Percentiles rank a stretch among this genome's conserved stretches.
Evolutionary conservation across 1,284 basidiomycete species (phyloP).

Genomic region (Trametes pubescens): DNA sequence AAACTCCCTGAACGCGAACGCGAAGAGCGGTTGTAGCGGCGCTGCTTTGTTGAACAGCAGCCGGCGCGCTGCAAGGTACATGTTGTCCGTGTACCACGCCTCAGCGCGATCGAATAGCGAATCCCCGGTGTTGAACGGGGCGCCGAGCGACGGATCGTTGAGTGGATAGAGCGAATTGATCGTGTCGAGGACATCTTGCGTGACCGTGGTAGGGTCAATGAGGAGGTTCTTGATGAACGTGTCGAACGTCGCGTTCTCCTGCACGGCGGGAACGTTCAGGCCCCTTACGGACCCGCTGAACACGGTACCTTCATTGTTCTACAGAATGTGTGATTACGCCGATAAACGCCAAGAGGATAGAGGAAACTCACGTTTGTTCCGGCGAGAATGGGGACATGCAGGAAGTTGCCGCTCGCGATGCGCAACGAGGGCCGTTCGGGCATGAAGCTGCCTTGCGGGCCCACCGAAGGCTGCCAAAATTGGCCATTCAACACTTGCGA

Average conservation of each 20-base stretch:
- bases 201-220: conserved; percentile 58
- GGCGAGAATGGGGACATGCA: conserved; percentile 61
- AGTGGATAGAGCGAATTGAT: conserved; percentile 55
- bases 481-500: conserved; percentile 56
- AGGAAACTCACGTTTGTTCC: conserved; percentile 54
- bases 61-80: conserved; percentile 59
- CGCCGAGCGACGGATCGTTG: conserved; percentile 55
- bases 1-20: conserved; percentile 63
- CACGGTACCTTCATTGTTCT: conserved; percentile 61
- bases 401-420: conserved; percentile 58
- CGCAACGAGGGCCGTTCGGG: conserved; percentile 55
- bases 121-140: conserved; percentile 64
- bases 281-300: conserved; percentile 51
- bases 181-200: conserved; percentile 46
- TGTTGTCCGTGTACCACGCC: conserved; percentile 64
- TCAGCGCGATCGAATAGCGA: conserved; percentile 62
- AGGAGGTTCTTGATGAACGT: conserved; percentile 55
- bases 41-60: conserved; percentile 58
- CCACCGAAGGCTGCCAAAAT: conserved; percentile 66
- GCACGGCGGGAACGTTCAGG: conserved; percentile 46
- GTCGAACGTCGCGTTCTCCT: conserved; percentile 52
- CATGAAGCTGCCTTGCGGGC: conserved; percentile 59
- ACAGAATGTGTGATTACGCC: conserved; percentile 3
- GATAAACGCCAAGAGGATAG: neutral
- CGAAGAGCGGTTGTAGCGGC: conserved; percentile 57